phyloP scores from a whole-genome alignment of 176 grass and related monocot genomes.

The Carex cristatella region DNA sequence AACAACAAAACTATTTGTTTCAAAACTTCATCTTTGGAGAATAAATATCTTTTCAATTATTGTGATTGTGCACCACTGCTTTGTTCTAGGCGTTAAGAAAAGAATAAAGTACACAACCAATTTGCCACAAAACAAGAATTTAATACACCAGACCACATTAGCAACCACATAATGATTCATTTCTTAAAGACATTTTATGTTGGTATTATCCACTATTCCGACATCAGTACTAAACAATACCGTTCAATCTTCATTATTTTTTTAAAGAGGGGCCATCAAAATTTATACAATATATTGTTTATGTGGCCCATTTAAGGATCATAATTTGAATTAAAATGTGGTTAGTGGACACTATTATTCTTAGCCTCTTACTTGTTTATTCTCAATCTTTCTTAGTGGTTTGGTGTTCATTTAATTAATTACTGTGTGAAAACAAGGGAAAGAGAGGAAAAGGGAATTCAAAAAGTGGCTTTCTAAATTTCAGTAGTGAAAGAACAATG shows the following conservation, averaged over 20 bases:
- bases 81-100: not conserved
- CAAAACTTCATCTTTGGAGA: not conserved
- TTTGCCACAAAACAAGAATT: constrained; percentile 9
- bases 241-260: not conserved
- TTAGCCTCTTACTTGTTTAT: constrained; percentile 13
- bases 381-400: constrained; percentile 8
- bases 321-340: constrained; percentile 18
- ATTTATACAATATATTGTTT: not conserved
- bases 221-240: constrained; percentile 4
- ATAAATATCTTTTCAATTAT: not conserved
- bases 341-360: constrained; percentile 13
- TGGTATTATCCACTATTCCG: constrained; percentile 15
- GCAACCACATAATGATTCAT: not conserved
- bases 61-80: constrained; percentile 12
- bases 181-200: constrained; percentile 22
- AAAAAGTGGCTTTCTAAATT: constrained; percentile 23
- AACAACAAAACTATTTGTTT: constrained; percentile 5
- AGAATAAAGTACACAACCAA: constrained; percentile 17
- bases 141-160: not conserved
- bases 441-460: not conserved
- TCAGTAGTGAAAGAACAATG: constrained; percentile 1
- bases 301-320: constrained; percentile 14
- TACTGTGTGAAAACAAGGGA: constrained; percentile 4
- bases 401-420: not conserved
- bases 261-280: not conserved